phyloP scores from a whole-genome alignment of 495 filamentous ascomycete genomes.

The Rhypophila decipiens region DNA sequence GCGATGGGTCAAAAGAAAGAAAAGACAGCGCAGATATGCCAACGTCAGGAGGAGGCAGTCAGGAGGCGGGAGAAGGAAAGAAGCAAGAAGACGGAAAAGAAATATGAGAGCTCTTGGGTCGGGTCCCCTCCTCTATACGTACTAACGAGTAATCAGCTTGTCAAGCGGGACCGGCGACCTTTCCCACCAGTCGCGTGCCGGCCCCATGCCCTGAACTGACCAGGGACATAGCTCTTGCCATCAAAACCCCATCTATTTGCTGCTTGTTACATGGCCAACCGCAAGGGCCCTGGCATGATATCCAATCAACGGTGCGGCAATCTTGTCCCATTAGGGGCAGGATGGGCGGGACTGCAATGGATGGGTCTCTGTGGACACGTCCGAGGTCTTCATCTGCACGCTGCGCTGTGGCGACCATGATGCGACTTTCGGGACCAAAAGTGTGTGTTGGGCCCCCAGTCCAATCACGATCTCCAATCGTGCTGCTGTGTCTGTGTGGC shows the following conservation, averaged over 20 bases:
- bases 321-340: background rate
- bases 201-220: background rate
- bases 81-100: background rate
- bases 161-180: too few relatives aligned
- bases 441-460: background rate
- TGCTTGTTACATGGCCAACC: background rate
- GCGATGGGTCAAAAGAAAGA: background rate
- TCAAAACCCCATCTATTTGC: background rate
- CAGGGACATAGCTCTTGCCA: background rate
- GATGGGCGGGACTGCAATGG: background rate
- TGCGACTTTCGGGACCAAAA: background rate
- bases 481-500: background rate
- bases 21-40: conserved; percentile 1
- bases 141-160: conserved; percentile 1
- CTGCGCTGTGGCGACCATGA: background rate
- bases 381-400: background rate
- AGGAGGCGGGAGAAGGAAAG: background rate
- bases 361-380: background rate
- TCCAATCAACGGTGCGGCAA: background rate
- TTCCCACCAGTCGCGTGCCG: background rate
- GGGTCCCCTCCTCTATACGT: conserved; percentile 1
- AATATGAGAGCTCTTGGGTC: background rate
- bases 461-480: background rate
- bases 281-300: background rate
- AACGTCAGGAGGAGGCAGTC: background rate